Conservation (phyloP, 371 early-diverging fungal genomes). For the Saksenaea vasiformis region DNA sequence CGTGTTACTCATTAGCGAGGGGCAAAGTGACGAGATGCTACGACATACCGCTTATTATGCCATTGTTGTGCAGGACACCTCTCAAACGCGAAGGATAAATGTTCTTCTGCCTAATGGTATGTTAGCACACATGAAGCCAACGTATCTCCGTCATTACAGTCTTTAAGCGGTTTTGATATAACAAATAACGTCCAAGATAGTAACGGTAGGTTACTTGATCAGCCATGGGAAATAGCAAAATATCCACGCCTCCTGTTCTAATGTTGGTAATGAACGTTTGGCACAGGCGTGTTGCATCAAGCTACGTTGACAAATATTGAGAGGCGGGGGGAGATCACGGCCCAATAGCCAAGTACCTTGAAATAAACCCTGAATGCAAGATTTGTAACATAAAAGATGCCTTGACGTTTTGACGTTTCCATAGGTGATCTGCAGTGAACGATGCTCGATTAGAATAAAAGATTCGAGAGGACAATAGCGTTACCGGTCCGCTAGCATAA, state of each 20-base stretch:
- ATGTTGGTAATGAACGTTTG: constrained; percentile 59
- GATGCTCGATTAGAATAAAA: constrained; percentile 32
- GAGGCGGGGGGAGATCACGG: background rate
- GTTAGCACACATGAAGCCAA: background rate
- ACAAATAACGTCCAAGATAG: constrained; percentile 56
- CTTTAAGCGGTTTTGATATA: constrained; percentile 42
- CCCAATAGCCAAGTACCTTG: constrained; percentile 26
- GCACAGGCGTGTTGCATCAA: constrained; percentile 43
- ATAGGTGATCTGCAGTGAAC: constrained; percentile 22
- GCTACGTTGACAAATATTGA: constrained; percentile 1
- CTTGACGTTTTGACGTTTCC: constrained; percentile 49
- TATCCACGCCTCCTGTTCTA: constrained; percentile 37
- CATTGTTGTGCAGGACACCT: constrained; percentile 32
- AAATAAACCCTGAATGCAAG: constrained; percentile 58
- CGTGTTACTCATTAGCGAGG: background rate
- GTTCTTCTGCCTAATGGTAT: constrained; percentile 37
- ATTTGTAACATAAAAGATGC: constrained; percentile 56
- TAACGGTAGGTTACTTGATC: constrained; percentile 62
- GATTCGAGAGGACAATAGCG: background rate
- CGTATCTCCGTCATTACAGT: constrained; percentile 18
- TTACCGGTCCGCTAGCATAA: constrained; percentile 30
- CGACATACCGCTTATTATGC: constrained; percentile 37
- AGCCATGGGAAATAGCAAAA: constrained; percentile 47
- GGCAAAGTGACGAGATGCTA: background rate
- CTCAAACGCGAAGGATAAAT: constrained; percentile 52